Percentiles rank a stretch among this genome's conserved stretches.
Evolutionary conservation across 164 flowering plant genomes (phyloP).

Genomic region (Kalanchoe fedtschenkoi): DNA sequence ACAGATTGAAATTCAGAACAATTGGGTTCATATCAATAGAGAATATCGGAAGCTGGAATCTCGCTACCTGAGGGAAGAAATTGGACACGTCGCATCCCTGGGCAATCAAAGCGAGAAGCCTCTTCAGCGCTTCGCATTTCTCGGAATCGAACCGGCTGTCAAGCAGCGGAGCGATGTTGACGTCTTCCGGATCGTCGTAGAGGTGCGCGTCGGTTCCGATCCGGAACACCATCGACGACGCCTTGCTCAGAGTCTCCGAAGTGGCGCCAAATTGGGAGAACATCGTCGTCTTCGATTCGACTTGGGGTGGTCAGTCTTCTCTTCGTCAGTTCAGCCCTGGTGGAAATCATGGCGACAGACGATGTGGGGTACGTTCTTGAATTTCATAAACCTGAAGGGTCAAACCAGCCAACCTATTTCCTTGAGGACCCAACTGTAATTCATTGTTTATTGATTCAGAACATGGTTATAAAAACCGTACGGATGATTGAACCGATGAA

Average conservation of each 20-base stretch:
- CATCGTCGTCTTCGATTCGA: constrained; percentile 28
- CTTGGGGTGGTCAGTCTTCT: neutral
- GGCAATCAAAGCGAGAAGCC: constrained; percentile 92
- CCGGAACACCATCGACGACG: constrained; percentile 81
- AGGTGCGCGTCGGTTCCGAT: constrained; percentile 98
- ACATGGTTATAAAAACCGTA: too few species aligned
- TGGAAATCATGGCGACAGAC: neutral
- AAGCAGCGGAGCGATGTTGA: constrained; percentile 71
- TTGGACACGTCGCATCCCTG: constrained; percentile 93
- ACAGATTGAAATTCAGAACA: neutral
- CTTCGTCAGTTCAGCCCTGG: neutral
- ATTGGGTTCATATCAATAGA: neutral
- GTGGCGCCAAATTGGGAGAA: constrained; percentile 85
- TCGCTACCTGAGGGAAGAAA: constrained; percentile 87
- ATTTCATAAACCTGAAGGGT: too few species aligned
- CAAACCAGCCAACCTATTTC: too few species aligned
- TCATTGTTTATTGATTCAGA: too few species aligned
- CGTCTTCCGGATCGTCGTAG: constrained; percentile 99
- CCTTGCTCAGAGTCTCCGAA: constrained; percentile 82
- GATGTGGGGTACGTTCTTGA: too few species aligned
- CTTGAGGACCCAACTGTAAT: too few species aligned
- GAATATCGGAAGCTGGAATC: neutral
- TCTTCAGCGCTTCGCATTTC: constrained; percentile 90
- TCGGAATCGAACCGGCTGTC: constrained; percentile 93
- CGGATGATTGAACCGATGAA: too few species aligned